phyloP scores from a whole-genome alignment of 1,284 basidiomycete genomes.

The Afroboletus lepidellus region DNA sequence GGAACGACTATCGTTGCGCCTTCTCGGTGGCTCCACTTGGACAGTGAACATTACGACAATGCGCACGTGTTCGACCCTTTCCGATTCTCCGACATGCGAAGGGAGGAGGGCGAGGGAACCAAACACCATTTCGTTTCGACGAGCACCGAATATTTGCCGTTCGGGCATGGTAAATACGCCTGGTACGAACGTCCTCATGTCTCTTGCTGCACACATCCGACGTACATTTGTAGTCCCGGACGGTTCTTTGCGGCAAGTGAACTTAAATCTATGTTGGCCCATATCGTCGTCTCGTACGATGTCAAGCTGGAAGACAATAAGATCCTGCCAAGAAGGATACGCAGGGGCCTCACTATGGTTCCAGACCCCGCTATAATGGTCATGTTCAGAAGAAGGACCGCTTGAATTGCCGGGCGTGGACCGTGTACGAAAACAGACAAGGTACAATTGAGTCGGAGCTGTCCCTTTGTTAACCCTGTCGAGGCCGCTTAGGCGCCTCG shows the following conservation, averaged over 20 bases:
- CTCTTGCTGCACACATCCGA: no score
- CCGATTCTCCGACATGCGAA: conserved; percentile 29
- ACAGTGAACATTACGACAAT: conserved; percentile 28
- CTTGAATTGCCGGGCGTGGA: no score
- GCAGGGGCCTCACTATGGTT: not conserved
- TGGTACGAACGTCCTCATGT: no score
- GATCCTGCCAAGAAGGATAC: conserved; percentile 23
- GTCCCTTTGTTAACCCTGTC: no score
- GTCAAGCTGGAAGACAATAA: conserved; percentile 25
- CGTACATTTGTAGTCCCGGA: conserved; percentile 8
- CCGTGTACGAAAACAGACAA: no score
- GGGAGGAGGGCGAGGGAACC: conserved; percentile 7
- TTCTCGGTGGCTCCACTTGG: conserved; percentile 25
- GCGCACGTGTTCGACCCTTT: conserved; percentile 34
- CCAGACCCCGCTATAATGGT: conserved; percentile 7
- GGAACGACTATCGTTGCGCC: conserved; percentile 34
- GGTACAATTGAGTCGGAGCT: no score
- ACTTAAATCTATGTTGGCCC: conserved; percentile 33
- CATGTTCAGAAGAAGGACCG: conserved; percentile 17
- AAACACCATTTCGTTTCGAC: conserved; percentile 22
- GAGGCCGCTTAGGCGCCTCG: no score
- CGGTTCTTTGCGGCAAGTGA: conserved; percentile 18
- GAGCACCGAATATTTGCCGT: conserved; percentile 4
- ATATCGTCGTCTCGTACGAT: conserved; percentile 32
- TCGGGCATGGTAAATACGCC: conserved; percentile 6